These are phyloP conservation scores for Euphorbia corollata DNA, from an alignment of 441 rosid species.

Conservation along the genomic window DNA sequence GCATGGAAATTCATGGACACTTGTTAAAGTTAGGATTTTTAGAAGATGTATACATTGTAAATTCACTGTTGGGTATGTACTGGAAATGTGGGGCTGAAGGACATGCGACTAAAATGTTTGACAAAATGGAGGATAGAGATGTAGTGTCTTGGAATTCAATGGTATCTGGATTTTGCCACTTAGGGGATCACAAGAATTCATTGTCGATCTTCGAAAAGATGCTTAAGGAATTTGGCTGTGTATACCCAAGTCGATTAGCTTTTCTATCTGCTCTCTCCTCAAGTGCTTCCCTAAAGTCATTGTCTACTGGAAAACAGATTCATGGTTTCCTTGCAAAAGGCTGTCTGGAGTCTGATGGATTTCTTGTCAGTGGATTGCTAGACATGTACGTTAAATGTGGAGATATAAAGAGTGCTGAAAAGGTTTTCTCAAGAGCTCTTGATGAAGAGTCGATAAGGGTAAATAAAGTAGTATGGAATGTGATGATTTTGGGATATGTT, in stretches of 20 bases:
- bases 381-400: slow-evolving; percentile 43
- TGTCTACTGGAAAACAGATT: slow-evolving; percentile 32
- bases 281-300: slow-evolving; percentile 26
- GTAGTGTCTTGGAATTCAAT: slow-evolving; percentile 39
- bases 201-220: slow-evolving; percentile 28
- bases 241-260: slow-evolving; percentile 26
- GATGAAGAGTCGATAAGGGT: slow-evolving; percentile 15
- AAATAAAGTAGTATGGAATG: slow-evolving; percentile 37
- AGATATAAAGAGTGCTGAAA: slow-evolving; percentile 28
- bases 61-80: slow-evolving; percentile 30
- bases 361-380: slow-evolving; percentile 29
- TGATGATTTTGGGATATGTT: slow-evolving; percentile 36
- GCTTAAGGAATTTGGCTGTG: slow-evolving; percentile 21
- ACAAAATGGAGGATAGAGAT: slow-evolving; percentile 31
- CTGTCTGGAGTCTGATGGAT: slow-evolving; percentile 25
- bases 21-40: slow-evolving; percentile 29
- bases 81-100: slow-evolving; percentile 25
- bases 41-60: slow-evolving; percentile 27
- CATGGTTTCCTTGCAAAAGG: slow-evolving; percentile 32
- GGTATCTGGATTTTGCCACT: slow-evolving; percentile 32
- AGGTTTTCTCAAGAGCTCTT: slow-evolving; percentile 22
- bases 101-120: slow-evolving; percentile 31
- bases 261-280: slow-evolving; percentile 35
- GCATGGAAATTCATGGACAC: slow-evolving; percentile 36
- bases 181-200: slow-evolving; percentile 23